Evolutionary conservation across 2,329 filamentous ascomycete species (phyloP), one percentile per base, ranked within the genome.

Genomic region (Monosporascus cannonballus): DNA sequence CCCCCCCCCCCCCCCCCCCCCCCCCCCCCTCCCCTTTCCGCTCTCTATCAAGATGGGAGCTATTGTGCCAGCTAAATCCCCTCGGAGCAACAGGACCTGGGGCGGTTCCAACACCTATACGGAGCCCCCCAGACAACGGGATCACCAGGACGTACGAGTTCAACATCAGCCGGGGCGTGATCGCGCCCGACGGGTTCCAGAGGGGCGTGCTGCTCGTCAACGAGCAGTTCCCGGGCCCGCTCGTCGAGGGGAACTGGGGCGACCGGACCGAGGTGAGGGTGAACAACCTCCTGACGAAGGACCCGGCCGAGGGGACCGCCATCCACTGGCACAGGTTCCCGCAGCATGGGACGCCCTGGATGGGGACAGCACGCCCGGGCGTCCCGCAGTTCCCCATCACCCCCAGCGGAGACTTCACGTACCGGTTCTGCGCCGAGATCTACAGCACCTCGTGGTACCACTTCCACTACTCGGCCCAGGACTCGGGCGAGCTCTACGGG

Each of bases 311-410:
- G 48, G 78, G 78, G 11, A 70, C 74, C 0, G 61, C 73, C 3
- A 66, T 81, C 3, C 79, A 82, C 62, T 81, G 76, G 76, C 79
- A 82, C 54, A 78, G 79, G 0, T 73, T 81, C 51, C 68, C 76
- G 2, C 77, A 80, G 55, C 69, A 70, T 2, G 64, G 64, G 2
- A 80, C 71, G 1, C 75, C 76, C 1, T 76, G 78, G 70, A 74
- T 82, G 3, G 55, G 55, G 79, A 82, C 53, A 78, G 79, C 27
- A 74, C 75, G 0, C 76, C 77, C 0, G 73, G 73, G 8, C 20
- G 69, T 81, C 3, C 67, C 73, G 0, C 84, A 90, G 65, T 90
- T 86, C 57, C 85, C 86, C 2, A 82, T 89, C 54, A 72, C 83
- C 5, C 85, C 85, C 0, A 80, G 80, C 20, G 75, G 74, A 54